Base-by-base conservation (phyloP, 2,329 filamentous ascomycete species). In the Sordariomycetes sp. region DNA sequence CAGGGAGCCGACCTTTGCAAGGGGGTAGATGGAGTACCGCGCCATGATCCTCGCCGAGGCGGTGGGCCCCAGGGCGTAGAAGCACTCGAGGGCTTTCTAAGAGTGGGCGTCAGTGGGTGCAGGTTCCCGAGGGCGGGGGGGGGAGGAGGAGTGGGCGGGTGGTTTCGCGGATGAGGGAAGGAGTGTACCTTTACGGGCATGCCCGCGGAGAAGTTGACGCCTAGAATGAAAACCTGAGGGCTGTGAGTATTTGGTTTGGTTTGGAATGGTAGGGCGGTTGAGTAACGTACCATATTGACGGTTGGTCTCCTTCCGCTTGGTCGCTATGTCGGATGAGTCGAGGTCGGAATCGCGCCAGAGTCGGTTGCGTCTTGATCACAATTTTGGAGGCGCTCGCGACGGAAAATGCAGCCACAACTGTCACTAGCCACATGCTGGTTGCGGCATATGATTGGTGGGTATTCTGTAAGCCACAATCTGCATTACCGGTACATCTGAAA, bases 21-120 rank as follows among this genome's bases (percentile, higher is more conserved):
- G 85, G 34, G 89, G 85, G 74, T 96, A 89, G 68, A 99, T 95
- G 64, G 86, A 85, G 74, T 90, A 86, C 66, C 89, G 91, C 62
- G 94, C 89, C 76, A 97, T 86, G 64, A 99, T 84, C 51, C 85
- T 83, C 55, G 79, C 73, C 57, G 87, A 87, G 36, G 81, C 74
- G 62, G 82, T 78, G 45, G 83, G 79, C 8, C 91, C 91, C 60
- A 96, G 80, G 61, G 87, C 89, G 70, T 95, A 96, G 78, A 96
- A 96, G 59, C 80, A 80, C 71, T 89, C 80, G 62, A 99, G 86
- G 53, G 82, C 84, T 78, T 82, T 85, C 86, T 82, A 61, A 56
- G 57, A 15, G 25, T 45, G 42, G 51, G 45, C 17, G 36, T 39
- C 34, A 39, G 35, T 15, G 12, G 53, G 32, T 45, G 28, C 28